Evolutionary conservation across 345 rosid genomes (phyloP).

Genomic region (Citrus maxima): DNA sequence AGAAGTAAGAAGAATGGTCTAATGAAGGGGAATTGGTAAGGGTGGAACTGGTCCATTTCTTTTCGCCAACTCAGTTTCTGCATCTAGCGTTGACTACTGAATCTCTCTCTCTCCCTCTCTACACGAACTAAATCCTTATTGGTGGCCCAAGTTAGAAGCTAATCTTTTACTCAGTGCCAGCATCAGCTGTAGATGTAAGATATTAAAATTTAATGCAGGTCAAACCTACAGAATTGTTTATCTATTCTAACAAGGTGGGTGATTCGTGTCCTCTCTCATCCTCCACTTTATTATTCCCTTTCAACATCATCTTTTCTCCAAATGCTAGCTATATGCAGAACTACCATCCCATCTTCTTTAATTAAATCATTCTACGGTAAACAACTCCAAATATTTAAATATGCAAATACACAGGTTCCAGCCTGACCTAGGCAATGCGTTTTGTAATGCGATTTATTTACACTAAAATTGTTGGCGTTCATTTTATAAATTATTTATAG

Average conservation of each 20-base stretch:
- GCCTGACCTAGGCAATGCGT: conserved; percentile 1
- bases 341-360: conserved; percentile 1
- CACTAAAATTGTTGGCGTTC: background rate
- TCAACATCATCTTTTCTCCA: background rate
- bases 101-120: background rate
- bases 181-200: conserved; percentile 17
- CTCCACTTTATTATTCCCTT: background rate
- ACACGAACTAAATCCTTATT: conserved; percentile 18
- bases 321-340: background rate
- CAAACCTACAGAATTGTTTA: conserved; percentile 11
- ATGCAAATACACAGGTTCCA: background rate
- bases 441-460: background rate
- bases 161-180: conserved; percentile 18
- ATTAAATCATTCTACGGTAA: background rate
- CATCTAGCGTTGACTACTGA: conserved; percentile 25
- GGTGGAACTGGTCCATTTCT: conserved; percentile 26
- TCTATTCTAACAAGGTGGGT: background rate
- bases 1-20: conserved; percentile 13
- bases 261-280: background rate
- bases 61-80: conserved; percentile 18
- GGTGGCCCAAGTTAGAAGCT: conserved; percentile 1
- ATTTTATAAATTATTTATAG: background rate
- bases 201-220: conserved; percentile 2
- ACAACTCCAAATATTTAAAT: background rate
- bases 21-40: conserved; percentile 9